Evolutionary conservation across 768 basidiomycete species (phyloP).

Genomic region (Naganishia onofrii): DNA sequence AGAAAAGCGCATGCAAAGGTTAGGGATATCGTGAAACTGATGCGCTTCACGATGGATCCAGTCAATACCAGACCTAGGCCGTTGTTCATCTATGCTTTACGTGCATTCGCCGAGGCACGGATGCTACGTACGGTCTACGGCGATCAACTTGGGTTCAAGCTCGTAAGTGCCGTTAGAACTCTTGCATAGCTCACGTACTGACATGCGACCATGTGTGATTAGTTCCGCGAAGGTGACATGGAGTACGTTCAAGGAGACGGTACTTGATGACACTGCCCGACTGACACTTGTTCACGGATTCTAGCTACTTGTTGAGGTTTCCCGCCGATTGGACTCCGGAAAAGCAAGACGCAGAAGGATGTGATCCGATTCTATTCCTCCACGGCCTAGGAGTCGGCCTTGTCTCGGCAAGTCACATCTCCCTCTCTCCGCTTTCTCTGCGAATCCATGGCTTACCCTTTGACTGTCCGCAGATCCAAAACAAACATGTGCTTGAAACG

Average conservation of each 20-base stretch:
- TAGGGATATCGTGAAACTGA: slow-evolving; percentile 54
- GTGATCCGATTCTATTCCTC: slow-evolving; percentile 69
- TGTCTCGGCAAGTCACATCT: slow-evolving; percentile 24
- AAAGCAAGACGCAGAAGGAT: slow-evolving; percentile 52
- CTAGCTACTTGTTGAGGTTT: slow-evolving; percentile 70
- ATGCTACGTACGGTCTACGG: slow-evolving; percentile 45
- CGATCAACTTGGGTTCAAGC: slow-evolving; percentile 46
- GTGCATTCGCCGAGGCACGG: slow-evolving; percentile 40
- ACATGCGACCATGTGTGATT: slow-evolving; percentile 37
- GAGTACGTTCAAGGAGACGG: slow-evolving; percentile 58
- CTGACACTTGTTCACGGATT: not conserved
- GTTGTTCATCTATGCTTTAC: slow-evolving; percentile 56
- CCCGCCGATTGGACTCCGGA: slow-evolving; percentile 68
- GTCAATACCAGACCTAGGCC: slow-evolving; percentile 71
- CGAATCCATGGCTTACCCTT: slow-evolving; percentile 19
- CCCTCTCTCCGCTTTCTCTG: not conserved
- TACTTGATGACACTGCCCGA: not conserved
- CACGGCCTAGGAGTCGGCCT: slow-evolving; percentile 87
- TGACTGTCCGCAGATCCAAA: slow-evolving; percentile 63
- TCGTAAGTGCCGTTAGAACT: slow-evolving; percentile 58
- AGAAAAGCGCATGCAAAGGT: not conserved
- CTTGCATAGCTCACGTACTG: slow-evolving; percentile 49
- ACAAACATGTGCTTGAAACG: slow-evolving; percentile 58
- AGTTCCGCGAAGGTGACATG: slow-evolving; percentile 62
- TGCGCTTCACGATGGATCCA: slow-evolving; percentile 74